Percentiles rank a stretch among this genome's conserved stretches.
Conservation (phyloP, 495 filamentous ascomycete genomes). For the Penicillium lagena region DNA sequence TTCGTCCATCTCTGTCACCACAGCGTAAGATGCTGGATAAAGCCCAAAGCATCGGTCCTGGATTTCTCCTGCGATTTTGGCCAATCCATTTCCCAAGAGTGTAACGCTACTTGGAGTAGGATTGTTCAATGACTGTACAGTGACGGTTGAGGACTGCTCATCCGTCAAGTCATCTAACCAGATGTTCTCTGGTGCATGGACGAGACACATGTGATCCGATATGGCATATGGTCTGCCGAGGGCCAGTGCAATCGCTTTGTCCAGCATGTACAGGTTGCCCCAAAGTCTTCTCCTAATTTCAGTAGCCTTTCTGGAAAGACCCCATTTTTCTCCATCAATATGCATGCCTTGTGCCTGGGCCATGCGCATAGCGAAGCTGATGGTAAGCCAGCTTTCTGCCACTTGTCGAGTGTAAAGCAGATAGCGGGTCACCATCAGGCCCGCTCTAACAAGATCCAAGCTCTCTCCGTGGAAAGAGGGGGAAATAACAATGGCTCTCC, state of each 20-base stretch:
- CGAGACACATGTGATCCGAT: slow-evolving; percentile 12
- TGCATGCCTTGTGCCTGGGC: slow-evolving; percentile 13
- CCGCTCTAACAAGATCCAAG: slow-evolving; percentile 11
- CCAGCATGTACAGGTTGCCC: slow-evolving; percentile 10
- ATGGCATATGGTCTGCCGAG: slow-evolving; percentile 12
- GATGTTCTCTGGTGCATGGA: slow-evolving; percentile 8
- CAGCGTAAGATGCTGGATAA: slow-evolving; percentile 10
- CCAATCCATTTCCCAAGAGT: slow-evolving; percentile 3
- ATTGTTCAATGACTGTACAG: background rate
- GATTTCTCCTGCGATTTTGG: slow-evolving; percentile 11
- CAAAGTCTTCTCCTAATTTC: slow-evolving; percentile 7
- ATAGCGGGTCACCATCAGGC: slow-evolving; percentile 12
- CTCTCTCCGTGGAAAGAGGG: slow-evolving; percentile 13
- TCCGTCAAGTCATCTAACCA: slow-evolving; percentile 10
- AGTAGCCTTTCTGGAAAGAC: slow-evolving; percentile 6
- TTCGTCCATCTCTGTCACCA: slow-evolving; percentile 9
- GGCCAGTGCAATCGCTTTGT: slow-evolving; percentile 11
- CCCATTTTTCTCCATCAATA: slow-evolving; percentile 13
- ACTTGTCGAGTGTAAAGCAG: slow-evolving; percentile 7
- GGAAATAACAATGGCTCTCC: slow-evolving; percentile 11
- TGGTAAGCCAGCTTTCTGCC: slow-evolving; percentile 10
- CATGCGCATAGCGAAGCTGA: slow-evolving; percentile 13
- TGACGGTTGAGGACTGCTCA: slow-evolving; percentile 3
- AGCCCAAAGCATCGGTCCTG: slow-evolving; percentile 12
- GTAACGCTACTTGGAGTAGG: slow-evolving; percentile 6